Conservation (phyloP, 192 early-diverging fungal genomes). For the Podila epigama region DNA sequence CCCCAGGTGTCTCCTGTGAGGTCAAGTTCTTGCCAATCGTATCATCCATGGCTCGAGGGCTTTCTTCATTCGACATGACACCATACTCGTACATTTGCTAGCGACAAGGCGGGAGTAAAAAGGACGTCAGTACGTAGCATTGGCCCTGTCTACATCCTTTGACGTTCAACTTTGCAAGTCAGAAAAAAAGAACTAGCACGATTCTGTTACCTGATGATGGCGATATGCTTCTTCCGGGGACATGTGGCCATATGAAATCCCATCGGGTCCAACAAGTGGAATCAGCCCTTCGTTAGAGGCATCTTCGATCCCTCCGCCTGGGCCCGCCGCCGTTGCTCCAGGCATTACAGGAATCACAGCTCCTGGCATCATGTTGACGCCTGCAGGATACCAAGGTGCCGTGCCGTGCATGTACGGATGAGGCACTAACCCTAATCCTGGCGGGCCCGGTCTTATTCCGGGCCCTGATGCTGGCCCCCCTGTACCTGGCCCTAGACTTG, state of each 20-base stretch:
- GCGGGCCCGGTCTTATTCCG: no score
- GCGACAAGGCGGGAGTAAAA: no score
- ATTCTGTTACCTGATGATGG: conserved; percentile 33
- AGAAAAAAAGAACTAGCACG: neutral
- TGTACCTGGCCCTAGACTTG: no score
- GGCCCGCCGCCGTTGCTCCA: neutral
- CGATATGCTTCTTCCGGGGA: conserved; percentile 26
- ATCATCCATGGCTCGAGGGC: no score
- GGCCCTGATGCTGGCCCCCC: no score
- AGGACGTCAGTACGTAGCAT: no score
- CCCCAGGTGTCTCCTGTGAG: no score
- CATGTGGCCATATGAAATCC: conserved; percentile 31
- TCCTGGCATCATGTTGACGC: conserved; percentile 19
- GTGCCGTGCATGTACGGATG: conserved; percentile 26
- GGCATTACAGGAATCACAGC: conserved; percentile 1
- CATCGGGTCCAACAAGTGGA: conserved; percentile 35
- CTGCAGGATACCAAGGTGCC: conserved; percentile 29
- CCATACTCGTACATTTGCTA: conserved; percentile 32
- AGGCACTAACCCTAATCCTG: no score
- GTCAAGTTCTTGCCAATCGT: no score
- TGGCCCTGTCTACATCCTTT: neutral
- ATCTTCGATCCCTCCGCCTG: no score
- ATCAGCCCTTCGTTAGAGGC: conserved; percentile 33
- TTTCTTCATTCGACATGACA: conserved; percentile 18
- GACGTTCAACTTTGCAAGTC: neutral